These are phyloP conservation scores for Onygena corvina DNA, from an alignment of 2,329 filamentous ascomycete genomes.

Conservation along the genomic window DNA sequence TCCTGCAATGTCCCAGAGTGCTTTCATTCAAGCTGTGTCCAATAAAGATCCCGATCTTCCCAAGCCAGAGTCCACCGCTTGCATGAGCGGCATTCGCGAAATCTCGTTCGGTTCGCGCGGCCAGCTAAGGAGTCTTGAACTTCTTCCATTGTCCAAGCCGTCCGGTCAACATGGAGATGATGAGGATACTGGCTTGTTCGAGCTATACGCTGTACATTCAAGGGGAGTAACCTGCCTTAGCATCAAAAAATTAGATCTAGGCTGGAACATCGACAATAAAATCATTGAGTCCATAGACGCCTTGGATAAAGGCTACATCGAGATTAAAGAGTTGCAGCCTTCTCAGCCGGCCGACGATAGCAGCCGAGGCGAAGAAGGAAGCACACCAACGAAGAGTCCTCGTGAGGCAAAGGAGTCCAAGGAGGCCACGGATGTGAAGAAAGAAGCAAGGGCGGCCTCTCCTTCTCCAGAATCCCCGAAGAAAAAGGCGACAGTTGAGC, in stretches of 20 bases:
- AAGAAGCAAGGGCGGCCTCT: conserved; percentile 22
- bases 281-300: conserved; percentile 69
- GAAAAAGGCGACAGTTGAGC: conserved; percentile 32
- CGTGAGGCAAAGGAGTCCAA: background rate
- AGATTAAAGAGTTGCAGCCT: conserved; percentile 55
- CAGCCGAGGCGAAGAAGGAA: conserved; percentile 33
- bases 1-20: conserved; percentile 67
- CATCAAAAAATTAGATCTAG: conserved; percentile 77
- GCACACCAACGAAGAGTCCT: conserved; percentile 29
- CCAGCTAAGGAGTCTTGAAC: conserved; percentile 76
- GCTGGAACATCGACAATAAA: conserved; percentile 85
- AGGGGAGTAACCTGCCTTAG: conserved; percentile 86
- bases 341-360: conserved; percentile 37
- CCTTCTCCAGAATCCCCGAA: conserved; percentile 26
- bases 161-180: conserved; percentile 42
- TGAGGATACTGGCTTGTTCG: conserved; percentile 65
- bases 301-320: conserved; percentile 58
- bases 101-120: conserved; percentile 84
- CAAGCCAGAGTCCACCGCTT: conserved; percentile 85
- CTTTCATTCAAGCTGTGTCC: conserved; percentile 68
- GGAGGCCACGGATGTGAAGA: conserved; percentile 27
- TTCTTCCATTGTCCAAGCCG: conserved; percentile 55
- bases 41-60: conserved; percentile 61
- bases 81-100: conserved; percentile 92
- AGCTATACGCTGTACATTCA: conserved; percentile 95